Base-by-base conservation (phyloP, 1,139 yeast species). In the Yamadazyma sp. region DNA sequence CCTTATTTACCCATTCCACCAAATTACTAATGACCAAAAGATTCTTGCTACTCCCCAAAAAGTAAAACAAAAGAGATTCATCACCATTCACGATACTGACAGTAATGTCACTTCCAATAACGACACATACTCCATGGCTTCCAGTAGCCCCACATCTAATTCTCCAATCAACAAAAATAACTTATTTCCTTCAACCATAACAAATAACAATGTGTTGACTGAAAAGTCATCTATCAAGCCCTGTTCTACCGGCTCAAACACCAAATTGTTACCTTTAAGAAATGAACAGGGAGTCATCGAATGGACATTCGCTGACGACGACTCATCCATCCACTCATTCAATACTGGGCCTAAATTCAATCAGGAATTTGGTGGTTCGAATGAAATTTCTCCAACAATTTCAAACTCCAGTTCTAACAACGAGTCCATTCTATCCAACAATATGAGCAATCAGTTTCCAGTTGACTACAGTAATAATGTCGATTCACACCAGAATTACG, bases 241-340 rank as follows among this genome's bases (percentile, higher is more conserved):
- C 10, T 79, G 85, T 51, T 73, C 83, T 17, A 76, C 82, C 7
- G 69, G 70, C 5, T 49, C 63, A 25, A 64, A 76, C 29, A 65
- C 80, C 2, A 62, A 73, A 38, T 62, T 76, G 27, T 59, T 76
- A 16, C 80, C 82, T 5, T 65, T 70, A 46, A 77, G 74, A 37
- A 77, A 76, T 49, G 61, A 59, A 10, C 63, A 68, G 28, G 86
- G 86, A 3, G 80, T 77, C 47, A 66, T 79, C 13, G 81, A 76
- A 43, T 80, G 83, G 80, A 70, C 71, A 8, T 66, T 78, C 41
- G 65, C 78, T 12, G 79, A 75, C 24, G 74, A 67, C 35, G 29
- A 27, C 12, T 34, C 39, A 28, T 27, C 37, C 9, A 13, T 36
- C 11, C 29, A 31, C 18, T 34, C 40, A 4, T 20, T 35, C 14